Evolutionary conservation across 1,284 basidiomycete species (phyloP), one percentile per base, ranked within the genome.

Genomic region (Cryptococcus floricola): DNA sequence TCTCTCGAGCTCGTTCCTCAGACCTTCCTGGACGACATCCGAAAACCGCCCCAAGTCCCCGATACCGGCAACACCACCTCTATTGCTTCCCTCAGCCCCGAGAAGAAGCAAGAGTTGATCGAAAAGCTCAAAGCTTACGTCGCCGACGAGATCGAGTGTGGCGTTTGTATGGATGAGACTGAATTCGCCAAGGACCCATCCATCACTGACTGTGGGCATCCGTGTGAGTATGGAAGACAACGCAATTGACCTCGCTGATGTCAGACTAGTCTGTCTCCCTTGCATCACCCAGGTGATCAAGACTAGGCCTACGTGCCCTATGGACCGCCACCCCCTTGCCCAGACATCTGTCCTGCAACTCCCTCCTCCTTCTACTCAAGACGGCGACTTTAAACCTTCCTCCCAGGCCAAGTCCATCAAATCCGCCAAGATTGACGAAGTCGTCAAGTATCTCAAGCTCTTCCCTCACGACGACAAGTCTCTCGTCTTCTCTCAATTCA

Each of bases 401-500:
- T 62, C 63, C 4, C 59, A 59, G 9, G 58, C 59, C 6, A 47
- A 54, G 4, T 57, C 65, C 12, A 60, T 68, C 2, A 84, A 87
- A 10, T 91, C 90, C 14, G 87, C 88, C 10, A 93, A 93, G 76
- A 87, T 91, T 50, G 84, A 87, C 49, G 88, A 91, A 66, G 79
- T 92, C 14, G 71, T 91, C 28, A 81, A 86, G 50, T 81, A 91
- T 48, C 79, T 93, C 48, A 79, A 82, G 58, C 74, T 89, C 14
- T 88, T 85, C 12, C 86, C 87, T 0, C 60, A 67, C 3, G 81
- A 80, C 5, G 87, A 90, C 62, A 92, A 92, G 73, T 87, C 86
- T 1, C 78, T 92, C 1, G 87, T 91, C 1, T 91, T 91, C 66
- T 89, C 87, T 3, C 89, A 91, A 65, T 92, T 91, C 66, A 92